These are phyloP conservation scores for Kluyveromyces marxianus DNA, from an alignment of 1,139 yeast genomes.

Conservation along the genomic window DNA sequence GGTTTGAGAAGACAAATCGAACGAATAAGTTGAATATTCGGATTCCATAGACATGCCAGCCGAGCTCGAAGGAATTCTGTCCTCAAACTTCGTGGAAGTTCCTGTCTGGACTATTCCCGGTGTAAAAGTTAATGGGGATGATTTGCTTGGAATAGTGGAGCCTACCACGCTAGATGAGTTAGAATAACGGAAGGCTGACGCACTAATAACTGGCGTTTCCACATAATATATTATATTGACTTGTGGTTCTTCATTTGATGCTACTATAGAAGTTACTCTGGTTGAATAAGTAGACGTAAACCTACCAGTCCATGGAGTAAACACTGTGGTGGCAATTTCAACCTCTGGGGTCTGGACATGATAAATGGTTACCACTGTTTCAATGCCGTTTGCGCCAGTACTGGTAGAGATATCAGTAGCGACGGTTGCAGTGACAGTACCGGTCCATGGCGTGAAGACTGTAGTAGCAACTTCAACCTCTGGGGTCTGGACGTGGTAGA, in stretches of 20 bases:
- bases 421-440: constrained; percentile 9
- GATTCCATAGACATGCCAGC: too few species aligned
- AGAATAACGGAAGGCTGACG: too few species aligned
- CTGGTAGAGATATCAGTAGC: constrained; percentile 5
- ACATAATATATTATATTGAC: constrained; percentile 9
- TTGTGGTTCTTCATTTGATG: neutral
- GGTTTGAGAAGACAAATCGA: too few species aligned
- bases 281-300: neutral
- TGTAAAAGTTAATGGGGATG: too few species aligned
- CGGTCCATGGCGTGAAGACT: constrained; percentile 9
- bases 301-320: neutral
- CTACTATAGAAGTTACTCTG: neutral
- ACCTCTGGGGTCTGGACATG: constrained; percentile 12
- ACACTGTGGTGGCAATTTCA: neutral
- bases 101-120: too few species aligned
- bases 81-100: too few species aligned
- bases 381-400: constrained; percentile 7
- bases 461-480: constrained; percentile 7
- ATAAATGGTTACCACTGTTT: constrained; percentile 7
- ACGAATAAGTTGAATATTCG: too few species aligned
- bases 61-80: too few species aligned
- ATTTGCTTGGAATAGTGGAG: too few species aligned
- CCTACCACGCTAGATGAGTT: too few species aligned
- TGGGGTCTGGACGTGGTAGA: constrained; percentile 12
- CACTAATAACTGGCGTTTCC: constrained; percentile 7